Evolutionary conservation across 2,329 filamentous ascomycete genomes (phyloP).

Genomic region (Sporothrix brunneoviolacea): DNA sequence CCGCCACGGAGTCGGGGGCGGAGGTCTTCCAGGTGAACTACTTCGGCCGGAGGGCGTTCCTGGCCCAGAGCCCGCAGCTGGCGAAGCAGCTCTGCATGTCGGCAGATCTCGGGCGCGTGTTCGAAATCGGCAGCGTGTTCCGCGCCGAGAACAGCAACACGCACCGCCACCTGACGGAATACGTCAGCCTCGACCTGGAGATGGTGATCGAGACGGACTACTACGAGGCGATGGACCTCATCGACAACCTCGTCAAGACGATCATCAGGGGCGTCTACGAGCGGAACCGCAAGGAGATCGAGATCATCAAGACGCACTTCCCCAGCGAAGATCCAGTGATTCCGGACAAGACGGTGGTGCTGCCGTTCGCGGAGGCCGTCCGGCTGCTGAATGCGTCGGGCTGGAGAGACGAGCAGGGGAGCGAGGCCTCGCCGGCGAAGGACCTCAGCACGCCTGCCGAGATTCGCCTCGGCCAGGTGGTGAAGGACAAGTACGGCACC

Average conservation of each 20-base stretch:
- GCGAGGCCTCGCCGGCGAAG: conserved; percentile 62
- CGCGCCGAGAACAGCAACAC: conserved; percentile 94
- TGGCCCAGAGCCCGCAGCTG: conserved; percentile 86
- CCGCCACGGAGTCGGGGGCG: conserved; percentile 83
- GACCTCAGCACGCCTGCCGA: conserved; percentile 82
- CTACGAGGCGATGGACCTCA: conserved; percentile 72
- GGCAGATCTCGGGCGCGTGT: conserved; percentile 81
- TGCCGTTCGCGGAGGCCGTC: conserved; percentile 74
- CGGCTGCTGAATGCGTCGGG: conserved; percentile 73
- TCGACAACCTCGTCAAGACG: conserved; percentile 70
- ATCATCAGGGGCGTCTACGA: conserved; percentile 56
- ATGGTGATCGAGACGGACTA: conserved; percentile 89
- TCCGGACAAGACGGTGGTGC: conserved; percentile 75
- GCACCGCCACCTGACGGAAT: conserved; percentile 88
- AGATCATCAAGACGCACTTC: conserved; percentile 74
- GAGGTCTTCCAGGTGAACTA: conserved; percentile 91
- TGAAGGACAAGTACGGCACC: conserved; percentile 79
- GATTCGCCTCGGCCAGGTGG: conserved; percentile 73
- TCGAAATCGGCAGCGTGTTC: conserved; percentile 86
- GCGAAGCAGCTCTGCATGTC: conserved; percentile 91
- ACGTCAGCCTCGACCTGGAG: conserved; percentile 86
- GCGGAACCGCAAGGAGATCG: conserved; percentile 53
- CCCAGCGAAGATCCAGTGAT: conserved; percentile 82
- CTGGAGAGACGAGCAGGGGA: conserved; percentile 71
- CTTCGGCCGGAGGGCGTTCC: conserved; percentile 78